Evolutionary conservation across 164 flowering plant genomes (phyloP), one percentile per base, ranked within the genome.

Genomic region (Berberis vulgaris): DNA sequence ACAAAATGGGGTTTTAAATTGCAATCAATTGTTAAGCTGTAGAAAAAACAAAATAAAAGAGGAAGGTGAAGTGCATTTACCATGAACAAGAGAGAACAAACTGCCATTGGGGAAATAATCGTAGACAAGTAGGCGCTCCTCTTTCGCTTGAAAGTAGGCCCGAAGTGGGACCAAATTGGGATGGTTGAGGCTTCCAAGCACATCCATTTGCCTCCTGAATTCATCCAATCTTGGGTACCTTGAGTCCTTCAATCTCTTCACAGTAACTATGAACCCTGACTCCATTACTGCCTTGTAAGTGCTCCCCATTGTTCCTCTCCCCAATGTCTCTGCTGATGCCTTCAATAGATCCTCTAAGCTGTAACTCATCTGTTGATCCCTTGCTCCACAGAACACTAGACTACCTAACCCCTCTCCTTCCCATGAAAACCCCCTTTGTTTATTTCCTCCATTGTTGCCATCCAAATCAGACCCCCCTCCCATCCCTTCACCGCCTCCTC

Each of bases 71-170:
- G n/a, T 3, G n/a, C 12, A 5, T 12, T 12, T 82, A 91, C 97
- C 97, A 59, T 91, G 97, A 50, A 89, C 75, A 68, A 88, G 96
- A 41, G 94, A 81, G 81, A 88, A 88, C 65, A 93, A 85, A 60
- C 96, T 93, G 77, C 97, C 97, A 56, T 90, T 93, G 65, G 97
- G 96, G 81, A 86, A 90, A 74, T 93, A 93, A 78, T 93, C 98
- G 61, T 83, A 90, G 11, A 89, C 97, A 39, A 93, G 91, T 47
- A 93, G 72, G 11, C 96, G 76, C 63, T 93, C 98, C 69, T 93
- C 96, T 73, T 88, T 88, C 41, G 98, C 96, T 70, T 89, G 98
- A 65, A 93, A 90, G 73, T 88, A 93, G 7, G 98, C 98, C 65
- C 96, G 62, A 26, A 90, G 67, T 1, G 96, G 89, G 38, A 93